phyloP scores from a whole-genome alignment of 148 eudicot genomes.

The Vaccinium myrtillus region DNA sequence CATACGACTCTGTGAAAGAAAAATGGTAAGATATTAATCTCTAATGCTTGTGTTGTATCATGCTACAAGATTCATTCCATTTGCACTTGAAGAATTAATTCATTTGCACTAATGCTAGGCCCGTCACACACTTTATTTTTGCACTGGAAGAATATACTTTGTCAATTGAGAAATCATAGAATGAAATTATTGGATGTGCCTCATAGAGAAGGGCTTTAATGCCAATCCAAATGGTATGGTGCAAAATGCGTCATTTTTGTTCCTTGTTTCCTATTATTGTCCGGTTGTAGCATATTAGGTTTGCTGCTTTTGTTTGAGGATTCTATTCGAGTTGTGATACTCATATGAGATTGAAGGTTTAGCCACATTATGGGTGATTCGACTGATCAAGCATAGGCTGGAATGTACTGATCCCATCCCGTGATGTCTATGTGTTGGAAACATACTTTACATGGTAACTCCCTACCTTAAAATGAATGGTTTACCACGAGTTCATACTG shows the following conservation, averaged over 20 bases:
- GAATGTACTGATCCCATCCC: not conserved
- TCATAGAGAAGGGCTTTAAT: not conserved
- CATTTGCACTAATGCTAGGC: no score
- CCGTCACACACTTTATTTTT: no score
- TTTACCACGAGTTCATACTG: not conserved
- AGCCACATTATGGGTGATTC: not conserved
- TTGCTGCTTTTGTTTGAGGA: not conserved
- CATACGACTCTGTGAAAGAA: conserved; percentile 17
- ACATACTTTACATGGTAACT: not conserved
- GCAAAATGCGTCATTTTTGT: not conserved
- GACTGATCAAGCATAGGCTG: not conserved
- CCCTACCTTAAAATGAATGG: not conserved
- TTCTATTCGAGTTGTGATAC: not conserved
- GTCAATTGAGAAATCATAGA: not conserved
- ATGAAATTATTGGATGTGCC: not conserved
- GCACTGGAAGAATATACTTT: conserved; percentile 4
- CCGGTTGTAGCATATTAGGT: no score
- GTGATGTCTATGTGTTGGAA: not conserved
- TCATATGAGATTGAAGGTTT: not conserved
- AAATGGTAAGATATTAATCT: conserved; percentile 1
- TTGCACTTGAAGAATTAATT: not conserved
- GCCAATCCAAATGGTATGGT: not conserved
- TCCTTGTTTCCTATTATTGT: not conserved
- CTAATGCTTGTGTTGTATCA: not conserved
- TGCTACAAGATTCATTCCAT: not conserved